Conservation (phyloP, 495 filamentous ascomycete species). For the Hypoxylon cercidicola region DNA sequence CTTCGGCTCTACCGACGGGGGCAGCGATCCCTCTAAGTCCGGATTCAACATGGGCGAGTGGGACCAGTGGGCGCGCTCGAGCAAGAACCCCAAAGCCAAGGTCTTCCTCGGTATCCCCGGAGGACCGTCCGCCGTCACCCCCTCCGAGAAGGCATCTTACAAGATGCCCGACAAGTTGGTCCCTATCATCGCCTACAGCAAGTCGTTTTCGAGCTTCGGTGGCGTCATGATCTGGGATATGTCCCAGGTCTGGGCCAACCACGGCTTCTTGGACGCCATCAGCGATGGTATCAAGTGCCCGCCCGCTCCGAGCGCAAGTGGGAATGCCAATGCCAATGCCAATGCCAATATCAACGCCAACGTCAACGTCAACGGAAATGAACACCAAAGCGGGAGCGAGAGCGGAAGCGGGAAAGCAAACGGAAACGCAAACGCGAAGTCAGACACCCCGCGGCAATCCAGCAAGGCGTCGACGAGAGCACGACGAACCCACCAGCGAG, state of each 20-base stretch:
- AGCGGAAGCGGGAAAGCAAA: neutral
- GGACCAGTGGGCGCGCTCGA: constrained; percentile 76
- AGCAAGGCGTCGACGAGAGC: neutral
- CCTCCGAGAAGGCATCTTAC: constrained; percentile 68
- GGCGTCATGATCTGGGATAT: constrained; percentile 80
- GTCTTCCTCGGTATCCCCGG: constrained; percentile 74
- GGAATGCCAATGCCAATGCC: too few relatives aligned
- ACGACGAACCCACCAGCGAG: constrained; percentile 29
- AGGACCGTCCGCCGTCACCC: constrained; percentile 62
- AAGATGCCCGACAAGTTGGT: constrained; percentile 54
- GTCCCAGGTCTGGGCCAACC: constrained; percentile 66
- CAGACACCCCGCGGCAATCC: constrained; percentile 13
- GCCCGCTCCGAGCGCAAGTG: neutral
- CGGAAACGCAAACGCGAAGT: neutral
- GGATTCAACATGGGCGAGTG: constrained; percentile 75
- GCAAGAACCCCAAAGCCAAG: constrained; percentile 69
- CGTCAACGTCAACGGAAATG: neutral
- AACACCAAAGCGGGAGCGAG: neutral
- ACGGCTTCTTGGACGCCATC: constrained; percentile 58
- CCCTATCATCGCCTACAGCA: constrained; percentile 61
- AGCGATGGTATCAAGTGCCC: constrained; percentile 25
- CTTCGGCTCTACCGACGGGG: constrained; percentile 51
- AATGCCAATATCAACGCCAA: neutral
- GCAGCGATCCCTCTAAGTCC: constrained; percentile 51
- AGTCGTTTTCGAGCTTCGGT: constrained; percentile 67